These are phyloP conservation scores for Cyberlindnera suaveolens DNA, from an alignment of 805 yeast genomes.

Conservation along the genomic window DNA sequence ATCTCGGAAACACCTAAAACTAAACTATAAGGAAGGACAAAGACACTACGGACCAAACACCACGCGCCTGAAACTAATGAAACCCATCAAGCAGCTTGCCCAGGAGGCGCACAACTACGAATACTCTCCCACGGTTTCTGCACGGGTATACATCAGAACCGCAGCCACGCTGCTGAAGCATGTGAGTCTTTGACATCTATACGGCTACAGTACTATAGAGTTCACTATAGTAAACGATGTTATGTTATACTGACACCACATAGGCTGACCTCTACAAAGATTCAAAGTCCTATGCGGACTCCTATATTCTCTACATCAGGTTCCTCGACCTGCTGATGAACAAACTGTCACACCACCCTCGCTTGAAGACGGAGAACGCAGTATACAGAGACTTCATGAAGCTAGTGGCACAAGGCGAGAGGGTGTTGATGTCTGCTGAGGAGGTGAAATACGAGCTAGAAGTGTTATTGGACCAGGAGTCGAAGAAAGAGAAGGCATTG, in stretches of 20 bases:
- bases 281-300: constrained; percentile 39
- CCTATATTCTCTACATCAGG: constrained; percentile 51
- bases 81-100: constrained; percentile 30
- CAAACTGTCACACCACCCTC: constrained; percentile 41
- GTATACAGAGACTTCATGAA: constrained; percentile 10
- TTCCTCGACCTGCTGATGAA: constrained; percentile 52
- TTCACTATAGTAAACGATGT: neutral
- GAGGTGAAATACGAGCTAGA: constrained; percentile 10
- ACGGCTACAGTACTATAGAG: too few relatives aligned
- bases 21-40: neutral
- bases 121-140: constrained; percentile 44
- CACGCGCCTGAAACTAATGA: constrained; percentile 6
- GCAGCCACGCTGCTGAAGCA: constrained; percentile 41
- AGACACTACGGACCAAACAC: neutral
- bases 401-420: constrained; percentile 4
- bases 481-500: constrained; percentile 26
- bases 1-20: neutral
- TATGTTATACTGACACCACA: constrained; percentile 1
- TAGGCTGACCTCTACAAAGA: constrained; percentile 39
- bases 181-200: constrained; percentile 20
- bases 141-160: constrained; percentile 50
- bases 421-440: constrained; percentile 12
- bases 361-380: constrained; percentile 24
- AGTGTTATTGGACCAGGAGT: constrained; percentile 1
- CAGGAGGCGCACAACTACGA: constrained; percentile 47